Conservation (phyloP, 225 moss, liverwort and hornwort genomes). For the Antitrichia curtipendula region DNA sequence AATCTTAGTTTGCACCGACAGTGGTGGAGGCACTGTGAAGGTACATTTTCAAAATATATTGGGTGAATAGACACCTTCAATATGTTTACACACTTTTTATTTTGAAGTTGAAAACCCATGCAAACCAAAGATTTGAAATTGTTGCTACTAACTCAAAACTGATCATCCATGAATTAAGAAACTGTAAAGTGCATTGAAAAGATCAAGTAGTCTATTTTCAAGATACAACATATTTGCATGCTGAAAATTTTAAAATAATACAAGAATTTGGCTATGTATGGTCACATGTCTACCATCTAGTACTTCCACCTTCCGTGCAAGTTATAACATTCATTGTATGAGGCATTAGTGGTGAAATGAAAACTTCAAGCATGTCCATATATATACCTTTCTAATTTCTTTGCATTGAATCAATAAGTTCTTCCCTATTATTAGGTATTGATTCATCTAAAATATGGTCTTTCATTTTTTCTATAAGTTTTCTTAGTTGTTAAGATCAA, state of each 20-base stretch:
- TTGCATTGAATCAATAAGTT: neutral
- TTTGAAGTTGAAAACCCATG: neutral
- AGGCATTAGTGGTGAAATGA: neutral
- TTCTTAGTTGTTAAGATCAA: no score
- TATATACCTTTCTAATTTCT: neutral
- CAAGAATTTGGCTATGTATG: no score
- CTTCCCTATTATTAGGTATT: neutral
- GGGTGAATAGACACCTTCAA: neutral
- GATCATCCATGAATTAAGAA: neutral
- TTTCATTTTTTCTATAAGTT: no score
- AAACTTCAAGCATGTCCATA: neutral
- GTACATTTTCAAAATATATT: no score
- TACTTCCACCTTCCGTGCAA: no score
- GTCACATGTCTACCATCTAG: no score
- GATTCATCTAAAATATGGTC: no score
- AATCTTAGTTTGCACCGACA: neutral
- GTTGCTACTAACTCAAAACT: neutral
- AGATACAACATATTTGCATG: no score
- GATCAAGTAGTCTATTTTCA: no score
- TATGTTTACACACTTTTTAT: neutral
- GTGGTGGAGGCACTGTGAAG: neutral
- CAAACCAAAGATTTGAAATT: neutral
- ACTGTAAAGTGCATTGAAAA: neutral
- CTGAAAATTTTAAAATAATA: no score
- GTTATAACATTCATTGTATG: neutral